Evolutionary conservation across 805 yeast genomes (phyloP).

Genomic region (Saturnispora halmiae): DNA sequence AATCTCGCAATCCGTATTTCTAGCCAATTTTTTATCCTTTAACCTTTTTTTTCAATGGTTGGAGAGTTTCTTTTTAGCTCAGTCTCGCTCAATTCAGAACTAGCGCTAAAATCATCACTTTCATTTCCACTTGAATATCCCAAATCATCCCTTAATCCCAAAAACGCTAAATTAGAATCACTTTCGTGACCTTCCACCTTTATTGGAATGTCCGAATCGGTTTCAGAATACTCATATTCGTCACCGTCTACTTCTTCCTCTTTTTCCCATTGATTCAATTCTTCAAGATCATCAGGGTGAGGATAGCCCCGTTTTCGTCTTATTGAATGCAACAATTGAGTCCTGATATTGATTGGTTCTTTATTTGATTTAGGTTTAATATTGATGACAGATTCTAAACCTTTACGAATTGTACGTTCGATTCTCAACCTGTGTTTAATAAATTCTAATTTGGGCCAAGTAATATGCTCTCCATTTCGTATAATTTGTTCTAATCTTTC

Average conservation of each 20-base stretch:
- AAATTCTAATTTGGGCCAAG: conserved; percentile 59
- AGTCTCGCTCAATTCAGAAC: conserved; percentile 7
- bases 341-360: conserved; percentile 1
- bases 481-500: conserved; percentile 48
- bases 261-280: neutral
- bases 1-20: no score
- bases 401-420: conserved; percentile 55
- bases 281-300: conserved; percentile 7
- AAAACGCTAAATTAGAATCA: conserved; percentile 13
- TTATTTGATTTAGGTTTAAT: neutral
- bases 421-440: conserved; percentile 54
- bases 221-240: neutral
- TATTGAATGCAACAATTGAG: conserved; percentile 3
- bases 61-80: neutral
- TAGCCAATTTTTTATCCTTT: no score
- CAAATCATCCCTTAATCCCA: conserved; percentile 13
- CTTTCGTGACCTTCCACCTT: conserved; percentile 8
- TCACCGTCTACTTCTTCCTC: no score
- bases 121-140: conserved; percentile 1
- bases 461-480: conserved; percentile 51
- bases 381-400: conserved; percentile 22
- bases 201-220: conserved; percentile 1
- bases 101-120: neutral
- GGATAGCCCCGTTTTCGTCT: conserved; percentile 1
- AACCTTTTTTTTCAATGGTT: no score